These are phyloP conservation scores for Thermothelomyces thermophilus DNA, from an alignment of 2,329 filamentous ascomycete species.

Conservation along the genomic window DNA sequence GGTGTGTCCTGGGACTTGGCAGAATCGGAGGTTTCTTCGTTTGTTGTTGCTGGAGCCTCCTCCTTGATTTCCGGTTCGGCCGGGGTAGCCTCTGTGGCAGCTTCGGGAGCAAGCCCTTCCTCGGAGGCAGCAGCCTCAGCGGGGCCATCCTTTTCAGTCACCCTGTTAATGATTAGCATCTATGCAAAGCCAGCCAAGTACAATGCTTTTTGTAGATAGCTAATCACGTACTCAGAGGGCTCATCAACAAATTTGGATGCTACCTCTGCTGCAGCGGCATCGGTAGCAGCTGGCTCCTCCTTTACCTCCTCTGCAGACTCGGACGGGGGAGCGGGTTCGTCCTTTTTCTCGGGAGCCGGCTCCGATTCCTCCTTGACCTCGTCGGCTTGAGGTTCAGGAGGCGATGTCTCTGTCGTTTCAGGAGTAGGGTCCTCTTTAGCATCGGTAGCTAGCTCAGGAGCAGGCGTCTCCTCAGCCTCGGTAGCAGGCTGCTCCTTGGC, in stretches of 20 bases:
- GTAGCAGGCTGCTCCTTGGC: conserved; percentile 4
- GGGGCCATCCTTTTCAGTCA: not conserved
- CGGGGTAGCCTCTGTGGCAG: not conserved
- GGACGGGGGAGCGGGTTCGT: not conserved
- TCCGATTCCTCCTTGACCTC: not conserved
- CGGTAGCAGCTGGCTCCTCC: not conserved
- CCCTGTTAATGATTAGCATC: not conserved
- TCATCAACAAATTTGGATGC: not conserved
- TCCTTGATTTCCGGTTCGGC: not conserved
- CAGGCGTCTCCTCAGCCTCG: not conserved
- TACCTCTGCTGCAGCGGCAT: not conserved
- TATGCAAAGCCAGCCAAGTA: too few species aligned
- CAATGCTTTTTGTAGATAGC: too few species aligned
- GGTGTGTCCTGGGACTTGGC: not conserved
- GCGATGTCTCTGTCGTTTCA: not conserved
- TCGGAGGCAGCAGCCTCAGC: not conserved
- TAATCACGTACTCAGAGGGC: not conserved
- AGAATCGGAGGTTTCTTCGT: not conserved
- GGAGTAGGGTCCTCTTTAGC: not conserved
- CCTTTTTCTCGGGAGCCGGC: not conserved
- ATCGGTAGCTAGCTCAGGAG: not conserved
- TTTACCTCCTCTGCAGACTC: not conserved
- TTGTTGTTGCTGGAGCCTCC: not conserved
- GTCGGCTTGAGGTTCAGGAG: not conserved
- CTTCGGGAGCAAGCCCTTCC: not conserved